A percentile compares a stretch with the other conserved stretches of the same genome.
Evolutionary conservation across 2,329 filamentous ascomycete species (phyloP).

Genomic region (Calcarisporium arbuscula): DNA sequence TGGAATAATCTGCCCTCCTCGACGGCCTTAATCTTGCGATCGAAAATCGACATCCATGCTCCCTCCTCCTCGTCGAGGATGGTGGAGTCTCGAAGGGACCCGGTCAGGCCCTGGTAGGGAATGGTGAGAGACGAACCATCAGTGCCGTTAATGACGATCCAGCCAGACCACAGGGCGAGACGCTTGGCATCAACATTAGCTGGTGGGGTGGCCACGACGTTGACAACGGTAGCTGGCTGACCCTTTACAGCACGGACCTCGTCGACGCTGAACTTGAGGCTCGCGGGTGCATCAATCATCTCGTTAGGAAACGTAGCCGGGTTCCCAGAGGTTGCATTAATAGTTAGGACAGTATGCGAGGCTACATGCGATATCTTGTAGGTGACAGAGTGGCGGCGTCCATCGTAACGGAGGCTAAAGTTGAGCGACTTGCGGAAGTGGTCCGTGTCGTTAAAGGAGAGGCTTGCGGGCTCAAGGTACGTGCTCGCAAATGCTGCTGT

Average conservation of each 20-base stretch:
- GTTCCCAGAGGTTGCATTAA: constrained; percentile 23
- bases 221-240: constrained; percentile 37
- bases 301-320: constrained; percentile 40
- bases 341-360: constrained; percentile 48
- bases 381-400: constrained; percentile 38
- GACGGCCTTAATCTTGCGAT: constrained; percentile 19
- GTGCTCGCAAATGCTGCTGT: constrained; percentile 50
- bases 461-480: constrained; percentile 46
- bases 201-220: constrained; percentile 39
- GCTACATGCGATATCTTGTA: constrained; percentile 46
- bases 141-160: constrained; percentile 32
- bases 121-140: constrained; percentile 30
- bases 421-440: constrained; percentile 42
- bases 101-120: constrained; percentile 34
- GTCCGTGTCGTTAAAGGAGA: constrained; percentile 60
- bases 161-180: constrained; percentile 37
- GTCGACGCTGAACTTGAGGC: constrained; percentile 33
- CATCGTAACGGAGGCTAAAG: constrained; percentile 43
- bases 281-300: constrained; percentile 33
- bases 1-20: constrained; percentile 31
- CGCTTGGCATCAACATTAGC: constrained; percentile 24
- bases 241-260: constrained; percentile 37
- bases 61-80: constrained; percentile 17
- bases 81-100: constrained; percentile 23
- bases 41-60: constrained; percentile 27